Evolutionary conservation across 2,329 filamentous ascomycete genomes (phyloP).

Genomic region (Fusarium pseudograminearum): DNA sequence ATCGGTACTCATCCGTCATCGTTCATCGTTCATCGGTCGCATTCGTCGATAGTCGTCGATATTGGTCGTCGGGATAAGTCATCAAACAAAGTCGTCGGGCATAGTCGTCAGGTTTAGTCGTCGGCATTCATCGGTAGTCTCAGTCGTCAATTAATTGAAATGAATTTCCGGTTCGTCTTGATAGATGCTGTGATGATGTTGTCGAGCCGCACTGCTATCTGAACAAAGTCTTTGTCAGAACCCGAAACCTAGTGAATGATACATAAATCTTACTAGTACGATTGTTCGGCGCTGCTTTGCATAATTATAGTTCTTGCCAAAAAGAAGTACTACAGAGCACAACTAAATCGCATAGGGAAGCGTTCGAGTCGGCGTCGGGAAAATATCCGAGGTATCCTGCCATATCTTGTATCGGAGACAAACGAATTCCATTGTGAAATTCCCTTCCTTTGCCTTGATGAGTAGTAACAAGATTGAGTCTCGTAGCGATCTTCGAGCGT

Average conservation of each 20-base stretch:
- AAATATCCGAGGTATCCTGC: not conserved
- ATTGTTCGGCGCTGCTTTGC: not conserved
- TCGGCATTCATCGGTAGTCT: too few relatives aligned
- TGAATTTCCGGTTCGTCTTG: too few relatives aligned
- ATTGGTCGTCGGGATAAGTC: not conserved
- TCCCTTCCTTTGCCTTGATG: not conserved
- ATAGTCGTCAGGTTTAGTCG: not conserved
- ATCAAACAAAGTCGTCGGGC: fast-evolving
- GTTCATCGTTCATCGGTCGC: not conserved
- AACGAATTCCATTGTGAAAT: not conserved
- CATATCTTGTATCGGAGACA: not conserved
- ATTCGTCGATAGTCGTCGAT: not conserved
- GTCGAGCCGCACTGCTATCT: not conserved
- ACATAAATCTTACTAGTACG: not conserved
- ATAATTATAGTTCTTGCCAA: not conserved
- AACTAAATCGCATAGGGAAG: not conserved
- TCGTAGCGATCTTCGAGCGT: too few relatives aligned
- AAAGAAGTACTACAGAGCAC: not conserved
- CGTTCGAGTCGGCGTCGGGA: not conserved
- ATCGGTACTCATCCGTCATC: not conserved
- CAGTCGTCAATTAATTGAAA: not conserved
- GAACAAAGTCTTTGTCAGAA: not conserved
- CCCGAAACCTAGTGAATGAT: too few relatives aligned
- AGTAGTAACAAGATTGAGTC: not conserved
- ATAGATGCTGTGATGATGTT: not conserved